Evolutionary conservation across 805 yeast species (phyloP).

Genomic region (Myxozyma vanderwaltii): DNA sequence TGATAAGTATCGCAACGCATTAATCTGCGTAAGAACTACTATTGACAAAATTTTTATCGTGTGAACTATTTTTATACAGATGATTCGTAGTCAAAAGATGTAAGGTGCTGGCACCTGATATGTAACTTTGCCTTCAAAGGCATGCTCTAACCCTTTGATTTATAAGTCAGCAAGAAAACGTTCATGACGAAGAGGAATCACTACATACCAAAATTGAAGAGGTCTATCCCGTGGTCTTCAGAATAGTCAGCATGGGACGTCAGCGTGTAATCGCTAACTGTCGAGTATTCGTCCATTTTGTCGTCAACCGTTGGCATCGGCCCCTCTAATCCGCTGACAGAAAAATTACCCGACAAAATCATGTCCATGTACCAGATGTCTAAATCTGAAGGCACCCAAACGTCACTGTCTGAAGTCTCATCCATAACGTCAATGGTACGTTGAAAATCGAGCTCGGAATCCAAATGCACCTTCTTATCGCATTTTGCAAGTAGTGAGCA

Average conservation of each 20-base stretch:
- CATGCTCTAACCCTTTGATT: too few species aligned
- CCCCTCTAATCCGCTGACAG: not conserved
- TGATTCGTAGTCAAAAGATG: too few species aligned
- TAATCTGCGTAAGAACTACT: too few species aligned
- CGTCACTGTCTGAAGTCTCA: not conserved
- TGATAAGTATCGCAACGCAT: too few species aligned
- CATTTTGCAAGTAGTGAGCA: not conserved
- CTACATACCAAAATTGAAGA: too few species aligned
- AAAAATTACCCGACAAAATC: conserved; percentile 2
- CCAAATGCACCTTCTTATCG: not conserved
- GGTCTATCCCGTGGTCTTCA: not conserved
- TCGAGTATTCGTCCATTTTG: not conserved
- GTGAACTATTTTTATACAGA: too few species aligned
- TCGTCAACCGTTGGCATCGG: not conserved
- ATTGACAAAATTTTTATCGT: too few species aligned
- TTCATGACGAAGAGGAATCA: too few species aligned
- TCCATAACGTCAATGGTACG: not conserved
- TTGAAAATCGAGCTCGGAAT: not conserved
- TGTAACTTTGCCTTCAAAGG: too few species aligned
- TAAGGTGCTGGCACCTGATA: too few species aligned
- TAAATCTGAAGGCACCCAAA: not conserved
- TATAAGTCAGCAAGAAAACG: too few species aligned
- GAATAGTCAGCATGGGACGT: not conserved
- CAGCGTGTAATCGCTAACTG: not conserved
- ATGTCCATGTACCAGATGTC: not conserved